phyloP scores from a whole-genome alignment of 202 grass and related monocot genomes.

The Bolboschoenoplectus hybrid region DNA sequence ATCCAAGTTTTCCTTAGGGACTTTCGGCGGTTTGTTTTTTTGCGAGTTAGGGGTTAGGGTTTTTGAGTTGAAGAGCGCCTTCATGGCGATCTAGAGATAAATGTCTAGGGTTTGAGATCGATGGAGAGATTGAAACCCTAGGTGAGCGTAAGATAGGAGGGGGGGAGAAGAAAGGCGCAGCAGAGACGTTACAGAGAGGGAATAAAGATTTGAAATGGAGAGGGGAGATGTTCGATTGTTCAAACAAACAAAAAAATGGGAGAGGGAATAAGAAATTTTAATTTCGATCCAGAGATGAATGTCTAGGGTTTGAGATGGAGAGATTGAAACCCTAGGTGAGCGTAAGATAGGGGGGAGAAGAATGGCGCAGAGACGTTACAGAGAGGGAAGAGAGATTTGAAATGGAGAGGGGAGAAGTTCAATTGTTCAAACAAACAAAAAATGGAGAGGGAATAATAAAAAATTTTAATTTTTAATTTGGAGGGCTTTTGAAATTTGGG shows the following conservation, averaged over 20 bases:
- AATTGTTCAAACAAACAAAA: neutral
- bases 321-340: slow-evolving; percentile 14
- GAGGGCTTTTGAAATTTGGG: slow-evolving; percentile 31
- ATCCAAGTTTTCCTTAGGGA: slow-evolving; percentile 58
- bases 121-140: slow-evolving; percentile 22
- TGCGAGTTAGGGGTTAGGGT: slow-evolving; percentile 45
- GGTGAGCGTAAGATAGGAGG: neutral
- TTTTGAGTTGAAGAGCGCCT: slow-evolving; percentile 45
- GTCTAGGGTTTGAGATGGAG: neutral
- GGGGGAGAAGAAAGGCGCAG: neutral
- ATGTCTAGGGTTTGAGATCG: slow-evolving; percentile 14
- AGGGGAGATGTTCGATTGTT: neutral
- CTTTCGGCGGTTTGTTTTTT: slow-evolving; percentile 43
- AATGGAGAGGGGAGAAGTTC: neutral
- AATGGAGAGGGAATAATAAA: neutral
- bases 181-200: slow-evolving; percentile 23
- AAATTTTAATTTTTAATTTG: neutral
- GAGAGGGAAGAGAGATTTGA: slow-evolving; percentile 41
- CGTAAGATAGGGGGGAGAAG: neutral
- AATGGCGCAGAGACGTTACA: slow-evolving; percentile 19
- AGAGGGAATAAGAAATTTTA: neutral
- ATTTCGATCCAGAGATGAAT: slow-evolving; percentile 22
- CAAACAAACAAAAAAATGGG: neutral
- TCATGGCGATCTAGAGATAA: slow-evolving; percentile 41
- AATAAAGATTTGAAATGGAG: slow-evolving; percentile 40